A percentile compares a stretch with the other conserved stretches of the same genome.
Evolutionary conservation across 768 basidiomycete species (phyloP).

Genomic region (Grammothele lineata): DNA sequence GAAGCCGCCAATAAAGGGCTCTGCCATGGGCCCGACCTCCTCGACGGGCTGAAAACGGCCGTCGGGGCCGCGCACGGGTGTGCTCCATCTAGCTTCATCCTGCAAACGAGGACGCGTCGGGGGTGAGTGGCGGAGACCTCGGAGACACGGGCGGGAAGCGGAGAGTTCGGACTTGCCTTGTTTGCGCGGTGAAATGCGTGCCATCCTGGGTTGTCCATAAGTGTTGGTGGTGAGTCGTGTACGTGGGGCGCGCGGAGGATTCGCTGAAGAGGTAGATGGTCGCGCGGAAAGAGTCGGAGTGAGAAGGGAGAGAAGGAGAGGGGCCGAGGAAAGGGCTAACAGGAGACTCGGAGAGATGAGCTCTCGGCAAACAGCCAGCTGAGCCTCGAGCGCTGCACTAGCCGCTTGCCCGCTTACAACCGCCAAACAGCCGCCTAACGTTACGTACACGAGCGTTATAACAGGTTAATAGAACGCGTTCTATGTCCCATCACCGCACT

Average conservation of each 20-base stretch:
- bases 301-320: not conserved
- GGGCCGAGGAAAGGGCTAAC: not conserved
- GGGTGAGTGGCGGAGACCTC: not conserved
- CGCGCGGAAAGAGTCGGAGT: no score
- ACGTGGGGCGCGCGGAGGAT: no score
- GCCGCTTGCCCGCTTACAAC: no score
- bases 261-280: no score
- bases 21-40: slow-evolving; percentile 56
- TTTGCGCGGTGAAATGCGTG: slow-evolving; percentile 60
- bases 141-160: not conserved
- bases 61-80: slow-evolving; percentile 40
- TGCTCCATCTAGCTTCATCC: slow-evolving; percentile 22
- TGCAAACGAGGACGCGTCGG: not conserved
- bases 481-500: no score
- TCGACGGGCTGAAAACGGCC: slow-evolving; percentile 52
- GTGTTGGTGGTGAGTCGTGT: no score
- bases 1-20: slow-evolving; percentile 58
- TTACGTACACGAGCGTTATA: no score
- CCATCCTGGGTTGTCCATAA: slow-evolving; percentile 79
- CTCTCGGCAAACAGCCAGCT: no score
- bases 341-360: no score
- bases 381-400: no score
- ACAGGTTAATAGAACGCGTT: no score
- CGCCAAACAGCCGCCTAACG: no score
- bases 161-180: slow-evolving; percentile 45